phyloP scores from a whole-genome alignment of 306 rosid species.

The Sphenostylis stenocarpa region DNA sequence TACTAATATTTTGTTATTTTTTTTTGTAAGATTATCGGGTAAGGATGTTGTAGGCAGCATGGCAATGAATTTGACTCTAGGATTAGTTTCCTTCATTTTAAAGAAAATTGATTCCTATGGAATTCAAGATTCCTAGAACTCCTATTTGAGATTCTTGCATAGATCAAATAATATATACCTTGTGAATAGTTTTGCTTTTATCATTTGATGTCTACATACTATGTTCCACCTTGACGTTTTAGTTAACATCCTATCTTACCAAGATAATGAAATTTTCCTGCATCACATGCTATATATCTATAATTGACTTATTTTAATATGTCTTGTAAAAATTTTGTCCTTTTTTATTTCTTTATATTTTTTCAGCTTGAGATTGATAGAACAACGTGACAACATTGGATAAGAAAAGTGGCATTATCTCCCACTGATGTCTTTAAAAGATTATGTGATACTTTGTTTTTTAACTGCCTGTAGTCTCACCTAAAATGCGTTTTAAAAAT shows the following conservation, averaged over 20 bases:
- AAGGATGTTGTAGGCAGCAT: background rate
- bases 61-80: background rate
- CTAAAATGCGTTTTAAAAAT: constrained; percentile 31
- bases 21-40: no score
- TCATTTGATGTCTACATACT: background rate
- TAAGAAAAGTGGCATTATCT: constrained; percentile 17
- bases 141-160: background rate
- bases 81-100: background rate
- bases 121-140: background rate
- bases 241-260: constrained; percentile 4
- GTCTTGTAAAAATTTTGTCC: background rate
- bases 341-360: constrained; percentile 9
- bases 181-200: background rate
- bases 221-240: constrained; percentile 7
- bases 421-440: background rate
- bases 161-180: background rate
- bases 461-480: background rate
- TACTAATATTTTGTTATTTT: background rate
- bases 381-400: background rate
- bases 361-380: constrained; percentile 10
- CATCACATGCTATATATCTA: constrained; percentile 12
- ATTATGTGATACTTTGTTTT: constrained; percentile 3
- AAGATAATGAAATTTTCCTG: background rate
- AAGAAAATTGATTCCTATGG: background rate
- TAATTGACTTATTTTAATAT: background rate